Evolutionary conservation across 257 asterid species (phyloP).

Genomic region (Misopates orontium): DNA sequence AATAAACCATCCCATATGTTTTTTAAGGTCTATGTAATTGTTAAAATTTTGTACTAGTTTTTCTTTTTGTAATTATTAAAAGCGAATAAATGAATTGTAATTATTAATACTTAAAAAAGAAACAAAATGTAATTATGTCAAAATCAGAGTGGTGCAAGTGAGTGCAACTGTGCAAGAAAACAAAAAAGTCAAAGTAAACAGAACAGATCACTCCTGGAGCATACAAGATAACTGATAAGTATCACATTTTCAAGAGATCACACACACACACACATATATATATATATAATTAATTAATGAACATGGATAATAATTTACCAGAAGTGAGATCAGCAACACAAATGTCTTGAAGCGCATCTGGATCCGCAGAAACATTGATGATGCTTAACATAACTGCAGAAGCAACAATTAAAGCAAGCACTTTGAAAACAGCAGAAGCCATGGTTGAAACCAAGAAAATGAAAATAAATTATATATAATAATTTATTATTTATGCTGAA

Average conservation of each 20-base stretch:
- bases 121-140: background rate
- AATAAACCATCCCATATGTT: too few relatives aligned
- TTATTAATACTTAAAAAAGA: background rate
- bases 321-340: conserved; percentile 69
- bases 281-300: background rate
- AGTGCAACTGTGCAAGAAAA: background rate
- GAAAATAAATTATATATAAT: background rate
- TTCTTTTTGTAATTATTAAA: too few relatives aligned
- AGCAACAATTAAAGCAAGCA: conserved; percentile 2
- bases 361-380: conserved; percentile 43
- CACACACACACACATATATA: background rate
- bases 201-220: background rate
- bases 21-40: too few relatives aligned
- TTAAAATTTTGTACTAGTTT: too few relatives aligned
- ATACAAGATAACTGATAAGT: background rate
- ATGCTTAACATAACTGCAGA: conserved; percentile 9
- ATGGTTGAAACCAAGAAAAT: background rate
- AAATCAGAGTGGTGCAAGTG: background rate
- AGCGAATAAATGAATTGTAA: too few relatives aligned
- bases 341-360: conserved; percentile 61
- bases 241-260: conserved; percentile 2
- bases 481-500: background rate
- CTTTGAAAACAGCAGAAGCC: conserved; percentile 3
- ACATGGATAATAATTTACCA: conserved; percentile 23
- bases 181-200: background rate